Base-by-base conservation (phyloP, 1,139 yeast genomes). In the Candida anutae region DNA sequence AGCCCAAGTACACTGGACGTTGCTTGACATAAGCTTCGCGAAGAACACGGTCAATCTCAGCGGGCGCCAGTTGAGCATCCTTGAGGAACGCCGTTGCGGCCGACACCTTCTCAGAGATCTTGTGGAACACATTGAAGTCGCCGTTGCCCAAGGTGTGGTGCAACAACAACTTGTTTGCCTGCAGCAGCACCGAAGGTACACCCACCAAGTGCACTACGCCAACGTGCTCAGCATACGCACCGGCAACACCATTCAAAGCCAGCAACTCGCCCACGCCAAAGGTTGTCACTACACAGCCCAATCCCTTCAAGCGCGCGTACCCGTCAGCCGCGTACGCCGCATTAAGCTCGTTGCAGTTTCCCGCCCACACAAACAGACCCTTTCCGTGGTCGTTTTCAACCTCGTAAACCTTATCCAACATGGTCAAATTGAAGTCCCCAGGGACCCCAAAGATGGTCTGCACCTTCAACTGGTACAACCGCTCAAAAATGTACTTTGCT, bases 61-160 rank as follows among this genome's bases (percentile, higher is more conserved):
- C 48, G 4, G 61, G 44, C 2, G 64, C 65, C 16, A 44, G 40
- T 19, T 35, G 35, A 17, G 46, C 46, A 36, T 57, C 61, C n/a
- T 43, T 40, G 19, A 58, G 38, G 22, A 55, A 43, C 5, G 53
- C 58, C 6, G 62, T 48, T 24, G 64, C 53, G 26, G 50, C 51
- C 22, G 56, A 43, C 28, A 60, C 56, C 39, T 48, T 41, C 11
- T 50, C 37, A 24, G 62, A 54, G 84, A 82, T 82, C 50, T 72
- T 64, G 56, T 69, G 71, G 68, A 81, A 83, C 28, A 77, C 90
- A 27, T 80, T 75, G 59, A 80, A 83, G 56, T 80, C 88, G 39
- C 90, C 88, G 58, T 83, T 80, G 46, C 94, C 94, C 46, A 79
- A 64, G 29, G 88, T 79, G 58, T 79, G 88, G 42, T 62, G 69